Base-by-base conservation (phyloP, 1,284 basidiomycete species). In the Leccinum pachyderme region DNA sequence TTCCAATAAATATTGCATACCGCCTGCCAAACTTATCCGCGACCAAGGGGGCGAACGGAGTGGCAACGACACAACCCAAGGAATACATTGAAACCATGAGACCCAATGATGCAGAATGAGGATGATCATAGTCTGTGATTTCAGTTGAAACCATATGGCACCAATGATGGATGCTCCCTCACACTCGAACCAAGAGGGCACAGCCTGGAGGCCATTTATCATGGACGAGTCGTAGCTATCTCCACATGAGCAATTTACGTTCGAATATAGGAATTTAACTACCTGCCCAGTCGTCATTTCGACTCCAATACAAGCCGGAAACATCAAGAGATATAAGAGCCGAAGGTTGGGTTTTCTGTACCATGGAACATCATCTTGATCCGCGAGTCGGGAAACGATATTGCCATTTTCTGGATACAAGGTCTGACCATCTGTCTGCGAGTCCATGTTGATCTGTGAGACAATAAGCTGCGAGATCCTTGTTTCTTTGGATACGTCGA, bases 231-330 rank as follows among this genome's bases (percentile, higher is more conserved):
- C 15, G 13, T 24, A 6, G 8, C 18, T 29, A 53, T 41, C n/a
- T 28, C 5, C 39, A 7, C 3, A 12, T 49, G 27, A 51, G 15
- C 11, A 18, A 24, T 35, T 15, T 1, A 3, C 25, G 7, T 5
- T 28, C 1, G 5, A 28, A 28, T 4, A 22, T 13, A 18, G 11
- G 9, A 2, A 75, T 9, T 77, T 76, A 37, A 29, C 22, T 65
- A 37, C 77, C 55, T 54, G 80, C 80, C 82, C 82, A 61, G 77
- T 79, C 1, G 81, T 83, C 80, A 83, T 81, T 63, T 83, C 81
- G 15, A 82, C 81, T 29, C 81, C 82, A 29, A 84, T 77, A 37
- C 35, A 37, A 18, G 35, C n/a, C 9, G 35, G 35, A 37, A 37
- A 8, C 35, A 37, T 37, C 15, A 37, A 8, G 35, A 37, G 35